Evolutionary conservation across 306 rosid species (phyloP), one percentile per base, ranked within the genome.

Genomic region (Lagenaria siceraria): DNA sequence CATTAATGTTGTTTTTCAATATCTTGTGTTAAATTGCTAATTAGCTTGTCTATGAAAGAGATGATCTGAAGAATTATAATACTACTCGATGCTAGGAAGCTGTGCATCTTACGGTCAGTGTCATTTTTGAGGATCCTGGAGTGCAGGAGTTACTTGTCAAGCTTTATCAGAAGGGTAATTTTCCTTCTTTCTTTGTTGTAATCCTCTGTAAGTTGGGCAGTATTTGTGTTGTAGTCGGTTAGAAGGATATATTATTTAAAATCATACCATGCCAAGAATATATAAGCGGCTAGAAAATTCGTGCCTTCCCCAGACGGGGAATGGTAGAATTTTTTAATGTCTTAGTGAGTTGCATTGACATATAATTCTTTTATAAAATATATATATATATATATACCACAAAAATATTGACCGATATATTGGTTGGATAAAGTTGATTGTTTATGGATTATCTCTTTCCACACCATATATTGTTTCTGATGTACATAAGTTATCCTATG

Each of bases 111-210:
- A 95, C 97, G n/a, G 97, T 92, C 64, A 83, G 88, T 79, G 99
- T 95, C 56, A 95, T 95, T 83, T 95, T 95, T 83, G 97, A 95
- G 87, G 97, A 95, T 83, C 99, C 99, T 38, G 99, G 97, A 69
- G 99, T 95, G 80, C 96, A 88, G 84, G 99, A 95, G 86, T 83
- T 95, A 79, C 91, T 95, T 46, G 85, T 89, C 72, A 95, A 90
- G 83, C 87, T 92, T 69, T 95, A 95, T 86, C 93, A 90, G 22
- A 87, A 79, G 80, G 90, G 90, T 85, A 83, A 79, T 72, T 49
- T 68, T 66, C 74, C 49, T 56, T 35, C 76, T 65, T 5, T 40
- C n/a, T 40, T 36, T 63, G 21, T 59, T 3, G 33, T 55, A 71
- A 71, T 46, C 40, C 40, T 71, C 53, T 71, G 8, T 43, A 43